Conservation (phyloP, 1,284 basidiomycete species). For the Lentinus polychrous region DNA sequence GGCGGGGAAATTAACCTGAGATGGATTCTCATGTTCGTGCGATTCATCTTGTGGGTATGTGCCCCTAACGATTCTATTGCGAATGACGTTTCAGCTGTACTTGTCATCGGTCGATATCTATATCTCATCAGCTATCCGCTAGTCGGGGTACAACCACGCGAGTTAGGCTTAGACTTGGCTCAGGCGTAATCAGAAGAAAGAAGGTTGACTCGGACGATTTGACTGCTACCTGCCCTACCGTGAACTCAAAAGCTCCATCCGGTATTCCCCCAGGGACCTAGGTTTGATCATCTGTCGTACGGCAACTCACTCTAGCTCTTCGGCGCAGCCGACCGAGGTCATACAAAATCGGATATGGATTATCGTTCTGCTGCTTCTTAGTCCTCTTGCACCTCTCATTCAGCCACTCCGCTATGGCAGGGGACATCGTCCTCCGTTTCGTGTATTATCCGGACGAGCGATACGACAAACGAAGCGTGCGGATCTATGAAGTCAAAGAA, state of each 20-base stretch:
- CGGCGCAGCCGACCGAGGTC: neutral
- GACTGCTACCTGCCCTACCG: neutral
- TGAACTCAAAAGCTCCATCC: neutral
- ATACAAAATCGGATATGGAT: neutral
- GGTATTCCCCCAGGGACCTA: neutral
- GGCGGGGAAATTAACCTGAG: too few relatives aligned
- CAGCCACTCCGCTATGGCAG: constrained; percentile 17
- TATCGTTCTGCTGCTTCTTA: neutral
- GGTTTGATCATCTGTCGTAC: neutral
- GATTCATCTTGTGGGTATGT: neutral
- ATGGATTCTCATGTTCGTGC: neutral
- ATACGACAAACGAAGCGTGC: constrained; percentile 39
- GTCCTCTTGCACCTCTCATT: constrained; percentile 1
- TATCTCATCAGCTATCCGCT: constrained; percentile 3
- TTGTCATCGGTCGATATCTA: constrained; percentile 1
- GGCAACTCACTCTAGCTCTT: neutral
- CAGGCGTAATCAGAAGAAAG: constrained; percentile 20
- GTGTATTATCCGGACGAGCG: constrained; percentile 27
- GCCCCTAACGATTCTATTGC: too few relatives aligned
- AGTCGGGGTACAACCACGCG: constrained; percentile 15
- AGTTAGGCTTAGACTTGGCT: constrained; percentile 22
- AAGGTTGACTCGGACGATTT: neutral
- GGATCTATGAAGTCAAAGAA: constrained; percentile 31
- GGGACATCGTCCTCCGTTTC: constrained; percentile 37
- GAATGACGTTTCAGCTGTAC: neutral